Base-by-base conservation (phyloP, 208 protist genomes). In the Trypanosoma vivax region DNA sequence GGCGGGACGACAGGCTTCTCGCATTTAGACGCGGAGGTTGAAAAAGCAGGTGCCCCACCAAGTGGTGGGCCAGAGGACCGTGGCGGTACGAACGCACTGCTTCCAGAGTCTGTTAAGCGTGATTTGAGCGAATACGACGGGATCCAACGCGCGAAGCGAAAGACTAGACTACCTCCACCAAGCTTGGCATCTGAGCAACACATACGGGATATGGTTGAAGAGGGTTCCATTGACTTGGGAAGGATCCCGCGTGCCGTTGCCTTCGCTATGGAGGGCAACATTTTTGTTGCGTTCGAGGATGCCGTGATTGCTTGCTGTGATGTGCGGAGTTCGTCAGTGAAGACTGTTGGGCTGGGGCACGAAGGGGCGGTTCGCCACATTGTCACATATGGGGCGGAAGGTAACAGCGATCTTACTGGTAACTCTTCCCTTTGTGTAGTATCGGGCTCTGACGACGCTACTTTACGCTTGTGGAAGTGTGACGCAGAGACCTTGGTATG, bases 361-460 rank as follows among this genome's bases (percentile, higher is more conserved):
- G 65, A 70, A 23, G 62, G 67, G 24, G 50, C 71, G 3, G 74
- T 91, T 21, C 76, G 77, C 54, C 51, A 78, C 68, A n/a, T 56
- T 79, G 19, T 53, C 28, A 2, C 39, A 2, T 31, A 24, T 9
- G 9, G 16, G 39, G 39, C 10, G 33, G 9, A 9, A n/a, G 9
- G 33, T 14, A 14, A 14, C 14, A 14, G 23, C n/a, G 39, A 25
- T 28, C 41, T 18, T 29, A 34, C 13, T 23, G 37, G 35, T 33
- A 37, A 30, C 18, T 11, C 10, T 19, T 16, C 39, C 21, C n/a
- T 39, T 21, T 68, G 94, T 19, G 92, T 99, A 24, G 43, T 99
- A 1, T 97, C 88, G 3, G 85, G 91, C 1, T 96, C 92, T 1
- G 97, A 99, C 53, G 98, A 99, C 69, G 75, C 95, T 48, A 98